Conservation (phyloP, 805 yeast species). For the Lachancea quebecensis region DNA sequence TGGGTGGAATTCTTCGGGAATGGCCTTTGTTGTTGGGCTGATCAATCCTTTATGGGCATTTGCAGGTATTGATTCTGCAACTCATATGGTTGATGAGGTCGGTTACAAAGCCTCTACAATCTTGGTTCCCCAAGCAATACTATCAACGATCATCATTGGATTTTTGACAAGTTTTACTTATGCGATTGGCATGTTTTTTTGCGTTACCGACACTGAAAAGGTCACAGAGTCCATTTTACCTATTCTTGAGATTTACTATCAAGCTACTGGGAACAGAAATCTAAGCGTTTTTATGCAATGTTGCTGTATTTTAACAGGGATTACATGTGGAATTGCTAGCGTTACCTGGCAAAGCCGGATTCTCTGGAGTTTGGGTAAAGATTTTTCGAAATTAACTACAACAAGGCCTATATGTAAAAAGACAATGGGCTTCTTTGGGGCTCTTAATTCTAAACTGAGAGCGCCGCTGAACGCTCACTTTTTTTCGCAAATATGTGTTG, state of each 20-base stretch:
- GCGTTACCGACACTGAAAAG: conserved; percentile 45
- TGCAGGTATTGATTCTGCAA: conserved; percentile 62
- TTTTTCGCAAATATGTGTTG: conserved; percentile 46
- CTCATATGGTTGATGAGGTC: conserved; percentile 63
- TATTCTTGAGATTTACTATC: conserved; percentile 54
- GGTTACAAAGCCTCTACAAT: conserved; percentile 23
- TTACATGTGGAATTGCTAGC: conserved; percentile 52
- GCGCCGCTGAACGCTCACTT: conserved; percentile 57
- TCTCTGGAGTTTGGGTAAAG: conserved; percentile 64
- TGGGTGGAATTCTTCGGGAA: conserved; percentile 53
- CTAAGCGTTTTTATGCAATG: conserved; percentile 50
- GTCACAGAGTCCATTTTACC: conserved; percentile 48
- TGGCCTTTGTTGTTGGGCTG: conserved; percentile 64
- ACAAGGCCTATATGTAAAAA: background rate
- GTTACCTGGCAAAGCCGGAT: conserved; percentile 66
- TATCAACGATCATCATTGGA: conserved; percentile 59
- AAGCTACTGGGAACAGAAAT: conserved; percentile 44
- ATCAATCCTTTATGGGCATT: conserved; percentile 67
- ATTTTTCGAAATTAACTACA: conserved; percentile 45
- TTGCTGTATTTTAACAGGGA: conserved; percentile 45
- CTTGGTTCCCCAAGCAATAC: conserved; percentile 54
- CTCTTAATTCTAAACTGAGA: conserved; percentile 40
- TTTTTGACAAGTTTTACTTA: conserved; percentile 52
- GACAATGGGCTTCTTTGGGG: conserved; percentile 34
- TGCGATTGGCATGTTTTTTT: conserved; percentile 50